Evolutionary conservation across 1,139 yeast species (phyloP).

Genomic region (Protomyces lactucae-debilis): DNA sequence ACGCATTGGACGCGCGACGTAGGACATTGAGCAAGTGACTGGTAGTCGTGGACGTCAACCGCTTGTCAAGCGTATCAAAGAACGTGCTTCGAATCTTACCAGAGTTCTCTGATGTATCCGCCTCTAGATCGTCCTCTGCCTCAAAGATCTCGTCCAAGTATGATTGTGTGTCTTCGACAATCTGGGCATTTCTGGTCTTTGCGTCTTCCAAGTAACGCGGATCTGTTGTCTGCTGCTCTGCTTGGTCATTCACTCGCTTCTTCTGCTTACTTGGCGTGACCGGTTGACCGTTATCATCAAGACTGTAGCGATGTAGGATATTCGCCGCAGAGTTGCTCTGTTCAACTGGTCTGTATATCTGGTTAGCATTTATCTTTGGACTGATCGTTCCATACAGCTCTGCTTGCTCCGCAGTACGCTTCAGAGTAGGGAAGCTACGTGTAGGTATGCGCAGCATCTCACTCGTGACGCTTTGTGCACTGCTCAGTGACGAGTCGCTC

Average conservation of each 20-base stretch:
- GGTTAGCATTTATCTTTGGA: too few species aligned
- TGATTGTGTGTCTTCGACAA: conserved; percentile 16
- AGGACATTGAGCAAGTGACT: conserved; percentile 1
- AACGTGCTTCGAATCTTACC: conserved; percentile 40
- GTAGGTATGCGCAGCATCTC: neutral
- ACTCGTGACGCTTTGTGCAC: neutral
- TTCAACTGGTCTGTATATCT: too few species aligned
- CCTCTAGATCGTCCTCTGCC: conserved; percentile 32
- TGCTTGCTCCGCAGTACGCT: neutral
- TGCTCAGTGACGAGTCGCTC: neutral
- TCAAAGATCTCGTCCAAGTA: conserved; percentile 33
- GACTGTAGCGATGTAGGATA: too few species aligned
- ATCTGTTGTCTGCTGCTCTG: neutral
- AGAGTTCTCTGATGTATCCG: conserved; percentile 36
- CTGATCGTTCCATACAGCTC: neutral
- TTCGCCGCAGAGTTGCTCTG: too few species aligned
- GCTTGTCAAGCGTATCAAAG: conserved; percentile 1
- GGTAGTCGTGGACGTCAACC: neutral
- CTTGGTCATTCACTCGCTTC: neutral
- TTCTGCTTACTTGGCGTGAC: neutral
- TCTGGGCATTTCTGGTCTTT: conserved; percentile 12
- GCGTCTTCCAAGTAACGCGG: conserved; percentile 1
- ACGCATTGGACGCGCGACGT: neutral
- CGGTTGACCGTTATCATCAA: neutral
- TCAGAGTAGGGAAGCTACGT: neutral